Base-by-base conservation (phyloP, 306 rosid species). In the Cucurbita ficifolia region DNA sequence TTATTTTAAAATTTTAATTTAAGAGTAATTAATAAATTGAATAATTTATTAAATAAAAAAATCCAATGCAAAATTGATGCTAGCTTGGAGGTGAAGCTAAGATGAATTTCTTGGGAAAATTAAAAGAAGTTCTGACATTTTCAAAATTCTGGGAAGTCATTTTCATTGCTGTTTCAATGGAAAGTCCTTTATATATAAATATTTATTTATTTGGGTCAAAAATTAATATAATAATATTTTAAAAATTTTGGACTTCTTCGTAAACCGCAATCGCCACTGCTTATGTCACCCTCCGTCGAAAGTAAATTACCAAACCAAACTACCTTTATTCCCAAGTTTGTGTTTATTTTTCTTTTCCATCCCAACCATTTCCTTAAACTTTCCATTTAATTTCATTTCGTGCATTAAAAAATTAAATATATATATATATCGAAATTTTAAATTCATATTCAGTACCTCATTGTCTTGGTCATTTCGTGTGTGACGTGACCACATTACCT, bases 181-280 rank as follows among this genome's bases (percentile, higher is more conserved):
- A 57, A 57, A 24, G 45, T 60, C 12, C 1, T 60, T 60, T 29
- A 2, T 29, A 29, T 29, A 29, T 24, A 24, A 24, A 24, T 29
- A 29, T 29, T 29, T 29, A 29, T 29, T 29, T 29, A 29, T 29
- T 29, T 29, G 0, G 33, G 33, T 29, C 33, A 29, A 29, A 29
- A 29, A 29, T 29, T 29, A 29, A 29, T 29, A 29, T 2, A 29
- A 29, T 29, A 29, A 29, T 29, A 10, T 46, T 11, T 46, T 10
- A 46, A 9, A 48, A 29, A 29, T 2, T 2, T 29, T 29, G 17
- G 10, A 39, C 2, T 43, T 5, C 3, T 67, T 43, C 8, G 72
- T 42, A 10, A 61, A 67, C 1, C 54, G 10, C n/a, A 46, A 63
- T 67, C 72, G 72, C 72, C 72, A 67, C 19, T 67, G 72, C 72